Percentiles rank a stretch among this genome's conserved stretches.
Conservation (phyloP, 2,329 filamentous ascomycete genomes). For the Trichoderma arundinaceum region DNA sequence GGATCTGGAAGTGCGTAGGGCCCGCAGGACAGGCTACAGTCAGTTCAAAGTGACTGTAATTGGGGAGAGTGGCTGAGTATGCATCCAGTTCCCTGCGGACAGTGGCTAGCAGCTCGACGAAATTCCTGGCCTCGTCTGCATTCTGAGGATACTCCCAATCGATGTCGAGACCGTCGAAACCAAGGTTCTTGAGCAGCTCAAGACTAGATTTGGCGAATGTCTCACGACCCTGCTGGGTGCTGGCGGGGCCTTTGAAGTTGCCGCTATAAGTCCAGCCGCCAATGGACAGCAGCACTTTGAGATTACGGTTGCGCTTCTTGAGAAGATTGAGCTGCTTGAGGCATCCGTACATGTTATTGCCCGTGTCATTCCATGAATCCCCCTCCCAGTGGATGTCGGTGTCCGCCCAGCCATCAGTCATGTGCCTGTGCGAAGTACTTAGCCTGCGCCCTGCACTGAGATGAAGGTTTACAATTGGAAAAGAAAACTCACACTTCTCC, state of each 20-base stretch:
- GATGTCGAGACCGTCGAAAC: slow-evolving; percentile 74
- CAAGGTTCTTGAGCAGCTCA: slow-evolving; percentile 76
- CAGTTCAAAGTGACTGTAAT: slow-evolving; percentile 63
- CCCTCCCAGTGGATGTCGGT: slow-evolving; percentile 75
- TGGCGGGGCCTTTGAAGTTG: slow-evolving; percentile 79
- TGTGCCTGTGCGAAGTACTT: slow-evolving; percentile 44
- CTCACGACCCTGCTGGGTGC: slow-evolving; percentile 70
- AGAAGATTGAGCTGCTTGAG: slow-evolving; percentile 86
- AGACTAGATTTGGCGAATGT: slow-evolving; percentile 77
- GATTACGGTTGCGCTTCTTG: slow-evolving; percentile 78
- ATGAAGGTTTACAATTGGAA: neutral
- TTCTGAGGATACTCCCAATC: slow-evolving; percentile 72
- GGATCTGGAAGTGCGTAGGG: slow-evolving; percentile 64
- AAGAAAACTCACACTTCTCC: slow-evolving; percentile 70
- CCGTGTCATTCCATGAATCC: slow-evolving; percentile 73
- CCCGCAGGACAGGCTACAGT: slow-evolving; percentile 70
- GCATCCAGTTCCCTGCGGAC: slow-evolving; percentile 63
- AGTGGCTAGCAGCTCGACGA: slow-evolving; percentile 63
- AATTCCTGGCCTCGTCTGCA: slow-evolving; percentile 59
- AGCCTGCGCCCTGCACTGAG: slow-evolving; percentile 26
- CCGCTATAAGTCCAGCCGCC: slow-evolving; percentile 91
- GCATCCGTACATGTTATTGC: slow-evolving; percentile 85
- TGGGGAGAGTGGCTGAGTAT: slow-evolving; percentile 54
- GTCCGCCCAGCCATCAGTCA: slow-evolving; percentile 69
- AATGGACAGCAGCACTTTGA: slow-evolving; percentile 85